Evolutionary conservation across 208 protist species (phyloP).

Genomic region (Naegleria fowleri): DNA sequence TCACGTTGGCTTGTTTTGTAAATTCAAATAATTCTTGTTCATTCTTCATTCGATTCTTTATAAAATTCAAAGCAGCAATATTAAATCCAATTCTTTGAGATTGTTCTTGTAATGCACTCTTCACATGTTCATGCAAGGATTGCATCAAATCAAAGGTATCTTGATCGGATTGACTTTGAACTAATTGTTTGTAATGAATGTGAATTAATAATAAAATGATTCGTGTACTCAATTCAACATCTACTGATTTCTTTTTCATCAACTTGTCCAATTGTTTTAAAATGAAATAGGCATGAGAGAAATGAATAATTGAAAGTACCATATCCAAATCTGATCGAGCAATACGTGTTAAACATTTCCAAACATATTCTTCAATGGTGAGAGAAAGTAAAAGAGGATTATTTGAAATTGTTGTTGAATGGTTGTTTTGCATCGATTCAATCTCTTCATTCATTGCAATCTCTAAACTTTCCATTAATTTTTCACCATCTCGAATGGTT

Average conservation of each 20-base stretch:
- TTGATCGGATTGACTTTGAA: neutral
- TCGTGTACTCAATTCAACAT: neutral
- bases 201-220: neutral
- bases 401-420: too few species aligned
- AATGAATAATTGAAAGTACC: conserved; percentile 2
- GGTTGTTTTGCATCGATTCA: neutral
- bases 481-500: conserved; percentile 55
- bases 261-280: neutral
- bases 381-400: neutral
- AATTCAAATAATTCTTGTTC: neutral
- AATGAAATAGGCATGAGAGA: neutral
- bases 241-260: neutral
- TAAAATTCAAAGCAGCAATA: neutral
- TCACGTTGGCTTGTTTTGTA: neutral
- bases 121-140: neutral
- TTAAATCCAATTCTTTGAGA: neutral
- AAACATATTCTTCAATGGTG: neutral
- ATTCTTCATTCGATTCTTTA: neutral
- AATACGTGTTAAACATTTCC: neutral
- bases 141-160: neutral
- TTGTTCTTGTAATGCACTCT: neutral
- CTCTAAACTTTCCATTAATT: conserved; percentile 56
- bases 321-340: neutral
- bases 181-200: neutral
- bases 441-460: conserved; percentile 40